Evolutionary conservation across 306 rosid species (phyloP).

Genomic region (Acacia acuminata): DNA sequence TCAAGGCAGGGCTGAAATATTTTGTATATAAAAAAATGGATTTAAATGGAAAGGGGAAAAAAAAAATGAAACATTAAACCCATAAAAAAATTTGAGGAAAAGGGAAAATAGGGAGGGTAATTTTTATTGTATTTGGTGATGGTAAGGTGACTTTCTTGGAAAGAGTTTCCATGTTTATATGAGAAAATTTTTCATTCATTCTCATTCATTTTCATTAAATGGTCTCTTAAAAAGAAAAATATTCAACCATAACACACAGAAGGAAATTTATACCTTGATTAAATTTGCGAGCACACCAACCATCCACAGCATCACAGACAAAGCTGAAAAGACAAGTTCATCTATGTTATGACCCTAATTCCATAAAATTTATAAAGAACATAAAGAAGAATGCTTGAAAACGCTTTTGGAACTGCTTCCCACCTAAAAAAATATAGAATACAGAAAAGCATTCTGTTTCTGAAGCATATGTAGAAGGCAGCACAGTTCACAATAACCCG

Average conservation of each 20-base stretch:
- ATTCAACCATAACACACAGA: neutral
- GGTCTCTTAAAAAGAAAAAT: neutral
- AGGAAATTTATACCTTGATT: conserved; percentile 72
- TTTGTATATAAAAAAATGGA: neutral
- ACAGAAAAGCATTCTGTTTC: conserved; percentile 75
- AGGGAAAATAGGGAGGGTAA: neutral
- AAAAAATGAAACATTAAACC: too few relatives aligned
- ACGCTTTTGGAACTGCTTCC: conserved; percentile 27
- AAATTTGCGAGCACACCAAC: conserved; percentile 99
- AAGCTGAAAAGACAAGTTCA: conserved; percentile 64
- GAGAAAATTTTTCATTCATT: neutral
- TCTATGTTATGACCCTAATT: conserved; percentile 26
- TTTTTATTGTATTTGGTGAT: neutral
- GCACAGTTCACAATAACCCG: conserved; percentile 75
- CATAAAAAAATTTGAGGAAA: neutral
- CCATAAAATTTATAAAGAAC: conserved; percentile 10
- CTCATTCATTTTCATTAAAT: neutral
- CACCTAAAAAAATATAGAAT: conserved; percentile 85
- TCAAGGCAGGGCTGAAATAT: neutral
- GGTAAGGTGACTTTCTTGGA: neutral
- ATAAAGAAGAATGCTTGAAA: conserved; percentile 18
- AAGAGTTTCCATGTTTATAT: neutral
- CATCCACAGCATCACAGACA: conserved; percentile 93
- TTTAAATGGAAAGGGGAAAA: too few relatives aligned
- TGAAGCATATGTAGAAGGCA: conserved; percentile 79